phyloP scores from a whole-genome alignment of 2,329 filamentous ascomycete species.

The Fusarium globosum region DNA sequence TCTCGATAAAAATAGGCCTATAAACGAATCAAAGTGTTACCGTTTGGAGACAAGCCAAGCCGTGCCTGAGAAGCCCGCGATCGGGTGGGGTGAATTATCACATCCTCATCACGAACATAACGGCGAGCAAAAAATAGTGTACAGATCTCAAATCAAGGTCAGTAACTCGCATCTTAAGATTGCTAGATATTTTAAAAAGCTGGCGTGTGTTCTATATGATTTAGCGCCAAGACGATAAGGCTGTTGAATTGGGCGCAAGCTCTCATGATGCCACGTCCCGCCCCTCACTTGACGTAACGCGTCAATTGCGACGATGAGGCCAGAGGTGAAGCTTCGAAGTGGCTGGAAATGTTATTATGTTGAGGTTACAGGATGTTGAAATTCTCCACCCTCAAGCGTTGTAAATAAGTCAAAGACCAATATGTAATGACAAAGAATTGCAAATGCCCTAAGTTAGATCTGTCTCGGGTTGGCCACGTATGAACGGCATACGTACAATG shows the following conservation, averaged over 20 bases:
- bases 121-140: background rate
- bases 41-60: background rate
- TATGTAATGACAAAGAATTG: background rate
- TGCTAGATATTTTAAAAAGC: too few species aligned
- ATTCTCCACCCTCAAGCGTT: too few species aligned
- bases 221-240: background rate
- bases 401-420: too few species aligned
- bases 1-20: background rate
- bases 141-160: too few species aligned
- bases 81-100: background rate
- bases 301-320: background rate
- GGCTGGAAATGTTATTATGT: background rate
- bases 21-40: background rate
- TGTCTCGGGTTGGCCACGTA: background rate
- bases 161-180: background rate
- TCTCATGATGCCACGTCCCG: slow-evolving; percentile 19
- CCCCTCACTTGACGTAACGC: slow-evolving; percentile 39
- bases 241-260: background rate
- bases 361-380: too few species aligned
- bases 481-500: background rate
- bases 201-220: background rate
- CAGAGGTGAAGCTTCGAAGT: background rate
- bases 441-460: background rate
- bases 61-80: background rate
- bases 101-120: background rate